These are phyloP conservation scores for Boletus reticulatus DNA, from an alignment of 768 basidiomycete genomes.

Conservation along the genomic window DNA sequence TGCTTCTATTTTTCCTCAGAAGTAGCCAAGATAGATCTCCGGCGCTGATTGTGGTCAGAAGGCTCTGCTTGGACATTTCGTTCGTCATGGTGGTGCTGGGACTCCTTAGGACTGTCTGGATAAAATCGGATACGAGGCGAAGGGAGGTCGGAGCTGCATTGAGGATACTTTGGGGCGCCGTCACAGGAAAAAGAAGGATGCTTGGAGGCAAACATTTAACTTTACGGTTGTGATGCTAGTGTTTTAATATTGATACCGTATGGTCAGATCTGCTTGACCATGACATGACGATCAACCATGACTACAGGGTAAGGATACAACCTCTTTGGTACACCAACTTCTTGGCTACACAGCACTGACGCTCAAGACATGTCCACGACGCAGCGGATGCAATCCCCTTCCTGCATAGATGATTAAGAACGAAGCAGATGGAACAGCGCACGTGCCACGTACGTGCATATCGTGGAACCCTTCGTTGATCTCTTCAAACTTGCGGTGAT, in stretches of 20 bases:
- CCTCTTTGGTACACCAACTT: background rate
- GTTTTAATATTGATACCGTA: constrained; percentile 12
- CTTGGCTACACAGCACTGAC: background rate
- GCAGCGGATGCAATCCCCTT: constrained; percentile 90
- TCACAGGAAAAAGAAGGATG: constrained; percentile 59
- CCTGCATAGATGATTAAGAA: constrained; percentile 29
- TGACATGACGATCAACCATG: background rate
- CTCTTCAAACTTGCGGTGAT: constrained; percentile 67
- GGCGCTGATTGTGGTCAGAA: constrained; percentile 61
- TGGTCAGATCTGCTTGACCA: background rate
- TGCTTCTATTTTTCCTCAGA: constrained; percentile 57
- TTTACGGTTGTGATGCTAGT: constrained; percentile 5
- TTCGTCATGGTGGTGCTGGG: constrained; percentile 68
- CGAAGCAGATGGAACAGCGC: background rate
- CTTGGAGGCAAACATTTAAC: constrained; percentile 36
- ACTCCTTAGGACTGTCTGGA: constrained; percentile 60
- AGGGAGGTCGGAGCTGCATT: constrained; percentile 67
- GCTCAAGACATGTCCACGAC: constrained; percentile 83
- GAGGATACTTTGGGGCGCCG: constrained; percentile 64
- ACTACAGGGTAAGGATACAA: constrained; percentile 1
- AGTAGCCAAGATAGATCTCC: constrained; percentile 60
- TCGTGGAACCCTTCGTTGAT: constrained; percentile 90
- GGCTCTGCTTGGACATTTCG: constrained; percentile 75
- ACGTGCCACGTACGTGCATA: constrained; percentile 82
- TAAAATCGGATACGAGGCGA: constrained; percentile 64